Base-by-base conservation (phyloP, 768 basidiomycete species). In the Suillus americanus region DNA sequence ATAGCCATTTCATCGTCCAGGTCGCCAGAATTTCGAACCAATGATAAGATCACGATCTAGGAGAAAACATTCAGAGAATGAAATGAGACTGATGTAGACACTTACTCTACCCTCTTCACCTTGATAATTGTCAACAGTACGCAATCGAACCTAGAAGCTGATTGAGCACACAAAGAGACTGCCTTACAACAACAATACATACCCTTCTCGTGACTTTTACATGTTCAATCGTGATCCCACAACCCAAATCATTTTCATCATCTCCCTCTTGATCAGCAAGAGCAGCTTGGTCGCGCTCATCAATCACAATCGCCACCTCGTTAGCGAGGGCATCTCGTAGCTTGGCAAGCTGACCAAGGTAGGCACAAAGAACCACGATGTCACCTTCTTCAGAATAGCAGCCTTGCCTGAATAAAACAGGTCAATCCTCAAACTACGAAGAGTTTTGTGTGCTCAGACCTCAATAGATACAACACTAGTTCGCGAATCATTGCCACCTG, bases 51-150 rank as follows among this genome's bases (percentile, higher is more conserved):
- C 38, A 92, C 84, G 61, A 92, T 83, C 79, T 89, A 13, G n/a
- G 57, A 63, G 2, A 51, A 64, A 60, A 69, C 54, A 40, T 20
- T 25, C 60, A 28, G 14, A 14, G 23, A 4, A 12, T 5, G 3
- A 48, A 23, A 6, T 30, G 25, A 38, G 43, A 63, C n/a, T 14
- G n/a, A 25, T 18, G 38, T n/a, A 12, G 50, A 23, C 45, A 54
- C 71, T 20, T 67, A 84, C 86, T 70, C 81, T 84, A 2, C 84
- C 87, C 76, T 91, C 90, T 64, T 89, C 86, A 3, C 90, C 91
- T 74, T 93, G 92, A 70, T 86, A 93, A 59, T 88, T 91, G 66
- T 94, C 91, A 2, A 93, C 84, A 0, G 91, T 92, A 6, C 91
- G 83, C 6, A 93, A 77, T 9, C 84, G 82, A 48, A 91, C 84